Evolutionary conservation across 192 early-diverging fungal genomes (phyloP), one percentile per base, ranked within the genome.

Genomic region (Linnemannia hyalina): DNA sequence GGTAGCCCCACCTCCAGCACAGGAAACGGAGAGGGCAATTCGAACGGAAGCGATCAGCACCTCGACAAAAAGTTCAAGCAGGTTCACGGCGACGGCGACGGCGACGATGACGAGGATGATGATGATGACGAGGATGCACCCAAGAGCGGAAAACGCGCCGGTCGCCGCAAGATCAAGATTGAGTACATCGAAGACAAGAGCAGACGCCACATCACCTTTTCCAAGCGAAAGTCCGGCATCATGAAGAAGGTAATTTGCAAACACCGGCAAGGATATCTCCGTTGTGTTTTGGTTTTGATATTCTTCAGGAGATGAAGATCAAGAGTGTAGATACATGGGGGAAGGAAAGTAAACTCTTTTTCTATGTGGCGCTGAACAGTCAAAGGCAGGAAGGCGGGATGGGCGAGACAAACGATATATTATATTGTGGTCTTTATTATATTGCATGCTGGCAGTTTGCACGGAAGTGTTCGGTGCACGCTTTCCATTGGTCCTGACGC

Each of bases 151-250:
- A 95, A 95, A 88, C 93, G 95, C 6, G 89, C 94, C 42, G 97
- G 97, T 6, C 92, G 97, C 69, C 93, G 97, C 87, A 98, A 98
- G 89, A 97, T 99, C 88, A 97, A 97, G 88, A 99, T 99, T 85
- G 96, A 97, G 82, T 97, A 96, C 78, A 99, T 99, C 68, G 95
- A 97, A 68, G 98, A 98, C 87, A 97, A 98, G 90, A 94, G 93
- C 74, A 90, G 97, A 78, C 93, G 98, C 68, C 97, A 97, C 86
- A 98, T 98, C 80, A 98, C 98, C 5, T 98, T 99, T 80, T 94
- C 93, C 83, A 99, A 99, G 88, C 93, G 98, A 82, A 98, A 98
- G 87, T 95, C 97, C 20, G 98, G 98, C 63, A 97, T 99, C 81
- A 98, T 99, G 98, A 99, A 99, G 89, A 99, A 99, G 95, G 94